phyloP scores from a whole-genome alignment of 116 monocot species.

The Trichopus zeylanicus region DNA sequence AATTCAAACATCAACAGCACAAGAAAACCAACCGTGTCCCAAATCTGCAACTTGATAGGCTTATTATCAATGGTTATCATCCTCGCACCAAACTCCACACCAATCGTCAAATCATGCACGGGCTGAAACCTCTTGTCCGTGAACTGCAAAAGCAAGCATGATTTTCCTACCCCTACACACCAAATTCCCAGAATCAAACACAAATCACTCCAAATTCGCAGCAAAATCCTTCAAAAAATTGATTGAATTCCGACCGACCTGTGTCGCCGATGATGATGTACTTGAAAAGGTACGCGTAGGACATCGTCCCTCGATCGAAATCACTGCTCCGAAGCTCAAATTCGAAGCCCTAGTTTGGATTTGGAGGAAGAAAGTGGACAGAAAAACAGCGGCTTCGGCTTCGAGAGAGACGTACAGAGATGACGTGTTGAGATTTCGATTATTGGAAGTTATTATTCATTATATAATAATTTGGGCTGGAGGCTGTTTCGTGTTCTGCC shows the following conservation, averaged over 20 bases:
- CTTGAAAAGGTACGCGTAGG: conserved; percentile 56
- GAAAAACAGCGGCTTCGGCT: no score
- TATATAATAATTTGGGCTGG: no score
- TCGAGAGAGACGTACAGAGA: neutral
- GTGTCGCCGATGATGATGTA: conserved; percentile 65
- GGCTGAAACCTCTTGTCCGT: conserved; percentile 95
- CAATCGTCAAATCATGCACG: conserved; percentile 91
- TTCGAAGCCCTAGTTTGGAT: neutral
- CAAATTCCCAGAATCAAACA: no score
- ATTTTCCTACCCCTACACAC: conserved; percentile 88
- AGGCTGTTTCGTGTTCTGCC: no score
- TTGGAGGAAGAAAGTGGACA: neutral
- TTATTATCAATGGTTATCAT: conserved; percentile 94
- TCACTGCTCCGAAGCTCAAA: no score
- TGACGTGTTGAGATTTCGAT: no score
- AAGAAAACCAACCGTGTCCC: conserved; percentile 68
- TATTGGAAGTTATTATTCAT: no score
- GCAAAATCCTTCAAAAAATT: no score
- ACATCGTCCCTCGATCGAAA: conserved; percentile 37
- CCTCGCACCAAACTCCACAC: conserved; percentile 89
- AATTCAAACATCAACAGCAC: no score
- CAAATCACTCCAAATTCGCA: no score
- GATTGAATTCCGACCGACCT: conserved; percentile 12
- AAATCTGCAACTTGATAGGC: conserved; percentile 92
- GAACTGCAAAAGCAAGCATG: conserved; percentile 93